Evolutionary conservation across 352 stramenopile species (phyloP), one percentile per base, ranked within the genome.

Genomic region (Thalassiosira mediterranea): DNA sequence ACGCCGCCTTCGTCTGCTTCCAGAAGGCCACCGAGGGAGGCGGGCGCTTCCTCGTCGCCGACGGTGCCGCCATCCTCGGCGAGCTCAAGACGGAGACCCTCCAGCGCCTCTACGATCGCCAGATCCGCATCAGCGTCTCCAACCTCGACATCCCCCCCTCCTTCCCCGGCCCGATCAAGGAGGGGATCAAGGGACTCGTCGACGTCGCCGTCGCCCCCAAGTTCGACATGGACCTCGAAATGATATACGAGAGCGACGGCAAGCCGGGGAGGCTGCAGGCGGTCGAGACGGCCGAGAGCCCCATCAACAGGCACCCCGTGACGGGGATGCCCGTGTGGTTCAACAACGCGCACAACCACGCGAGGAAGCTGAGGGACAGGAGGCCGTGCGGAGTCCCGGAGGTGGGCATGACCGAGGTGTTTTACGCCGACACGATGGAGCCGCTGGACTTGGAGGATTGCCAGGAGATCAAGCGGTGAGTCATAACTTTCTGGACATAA

Each of bases 361-460:
- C 87, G 2, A 71, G 88, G 10, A 93, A 94, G 64, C 56, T 94
- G 32, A 76, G 88, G 23, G 89, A 94, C 75, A 44, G 87, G 57
- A 62, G 88, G 38, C 88, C 89, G 5, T 93, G 87, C 68, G 86
- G 81, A 65, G 89, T 94, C 8, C 89, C 89, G 28, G 89, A 94
- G 72, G 88, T 94, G 8, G 88, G 89, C 49, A 94, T 94, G 89
- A 94, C 88, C 0, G 89, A 93, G 72, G 88, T 93, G 1, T 94
- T 91, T 70, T 92, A 91, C 79, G 89, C 86, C 0, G 86, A 93
- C 71, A 91, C 81, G 4, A 89, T 94, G 78, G 80, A 89, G 34
- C 71, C 82, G 8, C 70, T 94, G 28, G 58, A 42, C 57, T 82
- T 90, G 70, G 84, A 91, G 60, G 86, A 92, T 74, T 91, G 86